Evolutionary conservation across 768 basidiomycete genomes (phyloP).

Genomic region (Suillus subalutaceus): DNA sequence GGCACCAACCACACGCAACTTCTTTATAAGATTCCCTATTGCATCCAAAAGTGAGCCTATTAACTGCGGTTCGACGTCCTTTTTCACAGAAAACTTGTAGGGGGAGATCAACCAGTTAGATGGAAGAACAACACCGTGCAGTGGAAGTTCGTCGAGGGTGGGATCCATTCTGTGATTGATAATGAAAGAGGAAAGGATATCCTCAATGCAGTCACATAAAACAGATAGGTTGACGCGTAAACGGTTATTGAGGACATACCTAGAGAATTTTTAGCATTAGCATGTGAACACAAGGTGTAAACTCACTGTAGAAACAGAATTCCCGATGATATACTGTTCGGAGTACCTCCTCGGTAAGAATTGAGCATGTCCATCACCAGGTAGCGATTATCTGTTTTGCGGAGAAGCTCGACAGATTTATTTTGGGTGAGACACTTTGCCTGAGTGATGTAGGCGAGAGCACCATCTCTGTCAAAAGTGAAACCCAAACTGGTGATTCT

Average conservation of each 20-base stretch:
- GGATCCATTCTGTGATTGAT: conserved; percentile 35
- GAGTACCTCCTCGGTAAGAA: conserved; percentile 29
- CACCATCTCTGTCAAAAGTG: conserved; percentile 38
- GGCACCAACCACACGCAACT: conserved; percentile 31
- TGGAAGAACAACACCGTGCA: conserved; percentile 57
- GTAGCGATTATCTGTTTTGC: conserved; percentile 22
- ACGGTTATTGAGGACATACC: conserved; percentile 43
- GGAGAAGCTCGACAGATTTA: conserved; percentile 7
- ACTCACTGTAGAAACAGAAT: conserved; percentile 21
- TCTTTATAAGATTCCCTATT: conserved; percentile 30
- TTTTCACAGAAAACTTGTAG: conserved; percentile 19
- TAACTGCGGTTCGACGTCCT: conserved; percentile 11
- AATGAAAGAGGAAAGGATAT: conserved; percentile 45
- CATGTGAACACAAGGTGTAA: not conserved
- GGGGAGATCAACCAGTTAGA: conserved; percentile 50
- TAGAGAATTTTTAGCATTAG: conserved; percentile 22
- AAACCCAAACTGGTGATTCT: conserved; percentile 42
- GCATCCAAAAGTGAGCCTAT: conserved; percentile 16
- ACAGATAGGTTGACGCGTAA: conserved; percentile 48
- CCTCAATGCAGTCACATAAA: conserved; percentile 56
- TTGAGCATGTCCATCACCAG: conserved; percentile 38
- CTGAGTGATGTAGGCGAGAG: conserved; percentile 38
- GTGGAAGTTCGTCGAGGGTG: conserved; percentile 6
- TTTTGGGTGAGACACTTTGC: conserved; percentile 23
- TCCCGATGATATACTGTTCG: conserved; percentile 36